Conservation (phyloP, 2,329 filamentous ascomycete species). For the Lomentospora prolificans region DNA sequence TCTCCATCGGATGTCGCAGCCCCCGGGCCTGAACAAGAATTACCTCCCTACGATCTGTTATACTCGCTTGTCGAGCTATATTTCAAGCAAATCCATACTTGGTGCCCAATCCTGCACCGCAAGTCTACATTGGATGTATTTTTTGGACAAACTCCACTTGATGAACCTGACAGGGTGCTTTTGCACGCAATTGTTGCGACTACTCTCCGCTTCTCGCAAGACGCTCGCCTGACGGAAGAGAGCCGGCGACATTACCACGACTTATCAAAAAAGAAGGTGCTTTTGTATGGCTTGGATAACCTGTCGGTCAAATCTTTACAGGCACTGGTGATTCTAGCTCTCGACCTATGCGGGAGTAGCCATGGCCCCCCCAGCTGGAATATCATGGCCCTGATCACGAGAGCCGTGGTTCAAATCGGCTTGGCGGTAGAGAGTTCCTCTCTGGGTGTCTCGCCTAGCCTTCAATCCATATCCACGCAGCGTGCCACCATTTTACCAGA, state of each 20-base stretch:
- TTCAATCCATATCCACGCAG: constrained; percentile 80
- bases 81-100: constrained; percentile 72
- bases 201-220: constrained; percentile 73
- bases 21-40: constrained; percentile 46
- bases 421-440: constrained; percentile 76
- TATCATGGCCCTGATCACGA: constrained; percentile 76
- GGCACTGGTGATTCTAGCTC: constrained; percentile 74
- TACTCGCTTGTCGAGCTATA: constrained; percentile 67
- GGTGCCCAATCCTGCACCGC: constrained; percentile 85
- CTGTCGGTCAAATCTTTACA: constrained; percentile 83
- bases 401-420: constrained; percentile 80
- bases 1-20: constrained; percentile 30
- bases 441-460: constrained; percentile 65
- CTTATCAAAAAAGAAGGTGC: constrained; percentile 73
- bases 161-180: constrained; percentile 73
- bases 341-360: constrained; percentile 76
- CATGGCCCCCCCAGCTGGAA: constrained; percentile 93
- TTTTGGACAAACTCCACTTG: constrained; percentile 66
- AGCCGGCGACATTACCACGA: constrained; percentile 67
- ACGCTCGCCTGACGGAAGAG: constrained; percentile 63
- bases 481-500: constrained; percentile 78
- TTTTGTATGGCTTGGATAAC: constrained; percentile 81
- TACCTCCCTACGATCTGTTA: constrained; percentile 65
- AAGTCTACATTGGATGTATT: constrained; percentile 71
- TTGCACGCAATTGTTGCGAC: constrained; percentile 85